Evolutionary conservation across 208 protist species (phyloP), one percentile per base, ranked within the genome.

Genomic region (Histomonas meleagridis): DNA sequence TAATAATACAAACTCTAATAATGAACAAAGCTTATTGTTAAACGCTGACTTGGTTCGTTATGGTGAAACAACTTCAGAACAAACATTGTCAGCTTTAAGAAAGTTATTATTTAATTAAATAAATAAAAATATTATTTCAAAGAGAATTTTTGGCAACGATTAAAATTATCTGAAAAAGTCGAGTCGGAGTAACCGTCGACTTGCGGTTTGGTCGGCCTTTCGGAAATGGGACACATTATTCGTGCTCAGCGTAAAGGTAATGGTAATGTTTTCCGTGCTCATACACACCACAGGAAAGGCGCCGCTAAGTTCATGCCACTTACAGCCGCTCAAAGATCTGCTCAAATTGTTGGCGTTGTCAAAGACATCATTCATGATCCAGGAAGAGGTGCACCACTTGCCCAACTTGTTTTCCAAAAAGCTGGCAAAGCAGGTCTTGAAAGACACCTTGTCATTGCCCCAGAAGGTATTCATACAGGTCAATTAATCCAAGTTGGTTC

Each of bases 381-480:
- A 72, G 98, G 98, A 78, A 96, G 98, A 96, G 98, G 98, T 94
- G 98, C 98, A 91, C 98, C 98, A 69, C 95, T 99, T 60, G 98
- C 98, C 76, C 93, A 94, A 91, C 97, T 99, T 93, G 93, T 96
- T 92, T 99, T 99, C 97, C 96, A 96, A 93, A 94, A 98, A 94
- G 95, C 76, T 55, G 76, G 55, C 7, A 46, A 46, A 95, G 53
- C 51, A 23, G 40, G 46, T 7, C 46, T 86, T 48, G 95, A 96
- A 48, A 97, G 96, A 92, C 95, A 98, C 95, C 92, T 96, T 46
- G 98, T 99, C 94, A 96, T 99, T 91, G 97, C 97, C 90, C 94
- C 97, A 91, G 98, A 99, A 96, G 98, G 98, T 92, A 96, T 99
- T 93, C 98, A 99, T 96, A 98, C 97, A 76, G 98, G 98, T 91